Percentiles rank a stretch among this genome's conserved stretches.
Conservation (phyloP, 352 stramenopile species). For the Phytophthora pluvialis region DNA sequence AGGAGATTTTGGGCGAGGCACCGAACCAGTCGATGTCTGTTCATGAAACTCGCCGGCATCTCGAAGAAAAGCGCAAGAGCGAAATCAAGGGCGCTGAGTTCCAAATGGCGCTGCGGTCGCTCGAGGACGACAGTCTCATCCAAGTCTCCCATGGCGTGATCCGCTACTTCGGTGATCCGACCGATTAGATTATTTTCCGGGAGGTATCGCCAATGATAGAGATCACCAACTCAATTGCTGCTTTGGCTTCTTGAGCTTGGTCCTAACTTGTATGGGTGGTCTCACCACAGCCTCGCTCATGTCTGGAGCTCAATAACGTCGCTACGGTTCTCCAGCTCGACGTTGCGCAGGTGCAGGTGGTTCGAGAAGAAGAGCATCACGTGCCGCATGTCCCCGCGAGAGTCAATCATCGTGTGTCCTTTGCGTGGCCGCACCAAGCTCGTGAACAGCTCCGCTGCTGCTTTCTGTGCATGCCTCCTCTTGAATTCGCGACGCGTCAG, state of each 20-base stretch:
- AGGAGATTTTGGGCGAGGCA: slow-evolving; percentile 60
- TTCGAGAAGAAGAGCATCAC: slow-evolving; percentile 71
- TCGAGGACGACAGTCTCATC: slow-evolving; percentile 93
- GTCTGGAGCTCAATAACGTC: slow-evolving; percentile 64
- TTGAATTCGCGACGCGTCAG: slow-evolving; percentile 29
- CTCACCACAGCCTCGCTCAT: slow-evolving; percentile 1
- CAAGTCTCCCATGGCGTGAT: slow-evolving; percentile 92
- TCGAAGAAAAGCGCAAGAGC: slow-evolving; percentile 86
- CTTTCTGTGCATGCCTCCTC: slow-evolving; percentile 19
- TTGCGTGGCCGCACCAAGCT: slow-evolving; percentile 37
- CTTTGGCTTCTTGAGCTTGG: neutral
- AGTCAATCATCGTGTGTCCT: slow-evolving; percentile 61
- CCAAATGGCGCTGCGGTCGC: slow-evolving; percentile 83
- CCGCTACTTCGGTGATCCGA: slow-evolving; percentile 69
- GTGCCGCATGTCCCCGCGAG: slow-evolving; percentile 54
- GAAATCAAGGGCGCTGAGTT: slow-evolving; percentile 89
- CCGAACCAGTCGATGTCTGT: slow-evolving; percentile 81
- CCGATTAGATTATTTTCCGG: slow-evolving; percentile 24
- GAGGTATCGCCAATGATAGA: slow-evolving; percentile 14
- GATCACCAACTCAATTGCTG: neutral
- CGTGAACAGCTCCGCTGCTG: slow-evolving; percentile 38
- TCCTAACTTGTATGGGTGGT: neutral
- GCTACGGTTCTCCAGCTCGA: slow-evolving; percentile 54
- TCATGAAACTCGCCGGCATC: slow-evolving; percentile 81
- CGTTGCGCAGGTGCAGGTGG: slow-evolving; percentile 56